Base-by-base conservation (phyloP, 2,329 filamentous ascomycete species). In the Tolypocladium tundrense region DNA sequence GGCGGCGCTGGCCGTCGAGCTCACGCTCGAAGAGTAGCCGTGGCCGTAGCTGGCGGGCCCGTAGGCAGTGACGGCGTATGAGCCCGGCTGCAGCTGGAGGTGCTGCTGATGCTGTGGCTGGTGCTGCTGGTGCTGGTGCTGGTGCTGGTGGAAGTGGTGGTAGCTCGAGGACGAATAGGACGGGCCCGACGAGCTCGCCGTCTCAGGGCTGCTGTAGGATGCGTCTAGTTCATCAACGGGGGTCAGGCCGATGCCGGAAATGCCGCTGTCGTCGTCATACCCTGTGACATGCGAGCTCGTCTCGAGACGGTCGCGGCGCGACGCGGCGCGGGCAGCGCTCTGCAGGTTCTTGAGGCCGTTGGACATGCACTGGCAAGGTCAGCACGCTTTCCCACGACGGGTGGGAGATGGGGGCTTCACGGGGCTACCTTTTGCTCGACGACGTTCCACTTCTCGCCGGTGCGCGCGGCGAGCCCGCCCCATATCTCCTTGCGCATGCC, bases 391-490 rank as follows among this genome's bases (percentile, higher is more conserved):
- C 10, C 6, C 27, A n/a, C 11, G 21, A 2, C 10, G 4, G 14
- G 11, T 27, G 58, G 37, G 14, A 31, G n/a, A 53, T 33, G 51
- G 21, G 21, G 1, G 19, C 16, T 11, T n/a, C 6, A 42, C 56
- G 2, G n/a, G n/a, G 35, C 13, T 67, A 86, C 84, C 78, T 85
- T 86, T 62, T 78, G 74, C 72, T 87, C 82, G 41, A 86, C 79
- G 10, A 83, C 84, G 63, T 77, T 89, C 91, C 86, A 94, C 81
- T 83, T 89, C 80, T 96, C 90, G n/a, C 92, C 88, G 4, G 88
- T 83, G 58, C 76, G 75, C n/a, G 82, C 78, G 3, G 89, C 90
- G 31, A 96, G 79, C 4, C 84, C 78, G 57, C 81, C 81, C 91
- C 91, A 96, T 68, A 95, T 92, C 71, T 91, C 86, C 70, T 88